A percentile compares a stretch with the other conserved stretches of the same genome.
Evolutionary conservation across 2,329 filamentous ascomycete genomes (phyloP).

Genomic region (Ophiocordyceps sinensis): DNA sequence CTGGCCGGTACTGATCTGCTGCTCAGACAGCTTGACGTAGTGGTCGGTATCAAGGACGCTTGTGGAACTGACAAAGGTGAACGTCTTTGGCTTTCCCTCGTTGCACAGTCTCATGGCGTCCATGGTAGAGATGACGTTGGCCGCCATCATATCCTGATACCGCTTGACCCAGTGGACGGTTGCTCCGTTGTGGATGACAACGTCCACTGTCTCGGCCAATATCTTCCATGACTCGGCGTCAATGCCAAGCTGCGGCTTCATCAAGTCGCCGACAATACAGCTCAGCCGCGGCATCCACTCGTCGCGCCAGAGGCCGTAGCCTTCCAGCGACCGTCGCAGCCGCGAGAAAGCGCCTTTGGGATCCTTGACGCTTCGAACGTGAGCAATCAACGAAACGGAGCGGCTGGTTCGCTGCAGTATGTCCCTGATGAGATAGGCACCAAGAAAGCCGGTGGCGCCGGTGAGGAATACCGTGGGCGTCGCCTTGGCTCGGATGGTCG

Average conservation of each 20-base stretch:
- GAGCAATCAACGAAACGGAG: constrained; percentile 56
- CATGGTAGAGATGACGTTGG: constrained; percentile 73
- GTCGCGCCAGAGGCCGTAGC: constrained; percentile 64
- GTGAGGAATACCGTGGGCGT: constrained; percentile 61
- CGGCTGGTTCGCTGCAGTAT: constrained; percentile 52
- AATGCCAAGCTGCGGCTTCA: constrained; percentile 60
- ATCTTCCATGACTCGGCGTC: constrained; percentile 48
- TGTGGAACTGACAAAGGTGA: constrained; percentile 62
- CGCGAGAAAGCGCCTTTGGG: constrained; percentile 55
- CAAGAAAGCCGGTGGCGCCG: constrained; percentile 62
- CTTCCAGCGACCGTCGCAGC: constrained; percentile 62
- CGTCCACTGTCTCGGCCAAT: constrained; percentile 52
- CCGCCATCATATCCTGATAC: constrained; percentile 55
- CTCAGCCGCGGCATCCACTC: constrained; percentile 47
- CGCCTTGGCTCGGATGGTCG: constrained; percentile 44
- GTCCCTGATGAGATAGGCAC: constrained; percentile 57
- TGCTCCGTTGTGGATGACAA: constrained; percentile 72
- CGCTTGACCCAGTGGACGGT: constrained; percentile 68
- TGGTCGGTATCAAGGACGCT: constrained; percentile 57
- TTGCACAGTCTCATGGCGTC: constrained; percentile 63
- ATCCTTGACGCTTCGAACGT: constrained; percentile 38
- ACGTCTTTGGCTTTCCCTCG: constrained; percentile 51
- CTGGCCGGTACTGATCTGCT: constrained; percentile 51
- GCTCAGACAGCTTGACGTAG: constrained; percentile 55
- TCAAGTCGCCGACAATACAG: constrained; percentile 59